Evolutionary conservation across 2,329 filamentous ascomycete species (phyloP).

Genomic region (Colletotrichum lentis): DNA sequence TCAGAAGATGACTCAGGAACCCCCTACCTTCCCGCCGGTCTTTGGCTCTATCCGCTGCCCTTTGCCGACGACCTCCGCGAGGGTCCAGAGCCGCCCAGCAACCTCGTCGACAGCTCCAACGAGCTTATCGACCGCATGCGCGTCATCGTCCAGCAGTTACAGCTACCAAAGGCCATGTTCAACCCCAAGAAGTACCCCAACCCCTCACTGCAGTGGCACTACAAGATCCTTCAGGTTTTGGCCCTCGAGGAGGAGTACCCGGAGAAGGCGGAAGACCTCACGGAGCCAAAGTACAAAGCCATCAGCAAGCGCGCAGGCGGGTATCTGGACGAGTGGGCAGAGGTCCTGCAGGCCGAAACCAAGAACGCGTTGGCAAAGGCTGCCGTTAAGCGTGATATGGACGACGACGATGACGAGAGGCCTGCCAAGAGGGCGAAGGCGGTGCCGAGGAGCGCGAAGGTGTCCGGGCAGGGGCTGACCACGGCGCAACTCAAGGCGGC

Average conservation of each 20-base stretch:
- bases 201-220: slow-evolving; percentile 94
- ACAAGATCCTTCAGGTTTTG: slow-evolving; percentile 88
- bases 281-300: slow-evolving; percentile 82
- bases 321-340: slow-evolving; percentile 80
- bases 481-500: slow-evolving; percentile 57
- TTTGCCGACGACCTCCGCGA: slow-evolving; percentile 88
- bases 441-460: slow-evolving; percentile 43
- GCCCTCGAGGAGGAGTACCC: slow-evolving; percentile 92
- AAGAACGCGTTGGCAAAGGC: slow-evolving; percentile 49
- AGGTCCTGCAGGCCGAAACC: slow-evolving; percentile 68
- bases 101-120: slow-evolving; percentile 67
- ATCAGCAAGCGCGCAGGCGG: slow-evolving; percentile 88
- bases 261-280: slow-evolving; percentile 76
- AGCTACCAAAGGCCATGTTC: slow-evolving; percentile 85
- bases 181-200: slow-evolving; percentile 91
- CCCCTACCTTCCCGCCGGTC: slow-evolving; percentile 78
- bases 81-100: slow-evolving; percentile 70
- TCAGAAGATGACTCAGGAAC: slow-evolving; percentile 71
- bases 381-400: slow-evolving; percentile 62
- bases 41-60: slow-evolving; percentile 89
- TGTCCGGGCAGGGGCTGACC: slow-evolving; percentile 49
- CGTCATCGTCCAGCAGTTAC: slow-evolving; percentile 81
- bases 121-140: slow-evolving; percentile 83
- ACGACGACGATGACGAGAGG: slow-evolving; percentile 54
- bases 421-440: slow-evolving; percentile 58